Evolutionary conservation across 306 rosid species (phyloP), one percentile per base, ranked within the genome.

Genomic region (Fragaria vesca): DNA sequence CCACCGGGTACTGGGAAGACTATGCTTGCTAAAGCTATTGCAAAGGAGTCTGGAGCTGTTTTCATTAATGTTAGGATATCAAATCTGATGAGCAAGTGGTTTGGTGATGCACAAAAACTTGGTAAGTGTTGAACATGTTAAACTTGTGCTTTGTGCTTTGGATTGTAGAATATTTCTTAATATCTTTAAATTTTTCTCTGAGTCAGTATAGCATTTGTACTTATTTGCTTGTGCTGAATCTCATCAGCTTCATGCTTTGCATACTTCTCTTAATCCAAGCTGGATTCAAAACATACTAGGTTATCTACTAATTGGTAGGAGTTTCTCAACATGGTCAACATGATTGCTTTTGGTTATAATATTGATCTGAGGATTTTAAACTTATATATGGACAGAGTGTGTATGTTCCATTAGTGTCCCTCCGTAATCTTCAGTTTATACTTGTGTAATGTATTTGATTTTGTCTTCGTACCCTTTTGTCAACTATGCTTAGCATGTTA

Each of bases 1-100:
- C 99, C 99, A 4, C 99, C 99, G 28, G 99, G 98, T 65, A 96
- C 99, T 21, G 99, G 99, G 78, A 96, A 96, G 86, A 96, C 99
- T 34, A 96, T 96, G 99, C 97, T 96, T 75, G 99, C 99, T 34
- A 96, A 96, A 85, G 98, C 99, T 80, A 96, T 96, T 76, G 99
- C 99, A 2, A 93, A 90, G 83, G 99, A 96, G 78, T 93, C 98
- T 20, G 98, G 89, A 71, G 99, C 99, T 75, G 98, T 96, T 73
- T 96, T 96, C 78, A 96, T 96, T 42, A 96, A 96, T 32, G 93
- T 93, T 54, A 90, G 91, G 84, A 84, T 96, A 86, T 96, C 99
- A 8, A 96, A 93, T 86, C 88, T 96, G 70, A 96, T 96, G 99
- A 96, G 99, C 92, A 96, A 96, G 89, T 96, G 99, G 99, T 96